Conservation (phyloP, 2,329 filamentous ascomycete species). For the Exophiala calicioides region DNA sequence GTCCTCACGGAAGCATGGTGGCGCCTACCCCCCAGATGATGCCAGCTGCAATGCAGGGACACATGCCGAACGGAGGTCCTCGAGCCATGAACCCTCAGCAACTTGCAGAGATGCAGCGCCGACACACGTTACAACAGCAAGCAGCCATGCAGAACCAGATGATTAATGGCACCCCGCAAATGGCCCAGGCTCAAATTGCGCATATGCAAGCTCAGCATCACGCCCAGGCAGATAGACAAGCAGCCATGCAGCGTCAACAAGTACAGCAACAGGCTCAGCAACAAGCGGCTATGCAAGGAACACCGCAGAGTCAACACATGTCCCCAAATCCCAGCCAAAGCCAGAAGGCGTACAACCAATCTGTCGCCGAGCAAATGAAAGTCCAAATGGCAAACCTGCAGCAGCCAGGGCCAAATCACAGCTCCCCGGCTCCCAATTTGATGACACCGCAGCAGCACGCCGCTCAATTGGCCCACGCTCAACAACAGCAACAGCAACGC, state of each 20-base stretch:
- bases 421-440: conserved; percentile 27
- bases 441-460: conserved; percentile 29
- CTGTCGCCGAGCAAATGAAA: conserved; percentile 26
- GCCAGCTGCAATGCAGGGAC: conserved; percentile 43
- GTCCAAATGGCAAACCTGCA: conserved; percentile 29
- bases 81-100: conserved; percentile 42
- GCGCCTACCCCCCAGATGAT: conserved; percentile 48
- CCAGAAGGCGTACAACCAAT: conserved; percentile 26
- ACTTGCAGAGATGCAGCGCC: conserved; percentile 42
- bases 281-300: conserved; percentile 32
- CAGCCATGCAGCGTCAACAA: conserved; percentile 35
- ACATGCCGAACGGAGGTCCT: conserved; percentile 42
- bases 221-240: conserved; percentile 34
- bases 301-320: conserved; percentile 31
- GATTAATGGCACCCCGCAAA: conserved; percentile 35
- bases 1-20: conserved; percentile 45
- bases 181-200: conserved; percentile 34
- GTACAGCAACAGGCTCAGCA: conserved; percentile 23
- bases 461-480: conserved; percentile 23
- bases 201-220: conserved; percentile 31
- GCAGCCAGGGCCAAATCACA: conserved; percentile 20
- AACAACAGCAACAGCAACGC: conserved; percentile 26
- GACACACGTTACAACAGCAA: conserved; percentile 48
- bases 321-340: conserved; percentile 33
- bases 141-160: conserved; percentile 42